phyloP scores from a whole-genome alignment of 2,329 filamentous ascomycete species.

The Aspergillus pseudoterreus region DNA sequence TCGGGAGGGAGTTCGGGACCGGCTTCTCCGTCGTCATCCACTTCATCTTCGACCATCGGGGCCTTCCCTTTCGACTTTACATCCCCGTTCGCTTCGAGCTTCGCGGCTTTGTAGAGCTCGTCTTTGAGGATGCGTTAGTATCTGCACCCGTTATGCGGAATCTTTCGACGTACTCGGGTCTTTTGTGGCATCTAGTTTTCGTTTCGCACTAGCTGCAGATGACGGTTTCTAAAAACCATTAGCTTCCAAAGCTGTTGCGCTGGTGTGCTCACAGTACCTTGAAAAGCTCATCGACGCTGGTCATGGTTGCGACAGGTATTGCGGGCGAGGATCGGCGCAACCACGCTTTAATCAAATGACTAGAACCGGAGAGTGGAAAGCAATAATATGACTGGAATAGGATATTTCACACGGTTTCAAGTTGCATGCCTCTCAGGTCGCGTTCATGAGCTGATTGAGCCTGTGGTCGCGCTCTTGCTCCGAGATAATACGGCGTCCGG shows the following conservation, averaged over 20 bases:
- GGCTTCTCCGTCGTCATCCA: constrained; percentile 45
- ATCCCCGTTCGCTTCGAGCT: constrained; percentile 50
- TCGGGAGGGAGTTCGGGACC: constrained; percentile 56
- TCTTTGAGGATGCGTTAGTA: constrained; percentile 30
- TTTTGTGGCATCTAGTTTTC: constrained; percentile 55
- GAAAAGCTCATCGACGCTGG: constrained; percentile 61
- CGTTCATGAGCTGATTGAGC: background rate
- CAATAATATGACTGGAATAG: background rate
- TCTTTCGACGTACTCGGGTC: constrained; percentile 45
- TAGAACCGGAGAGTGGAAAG: background rate
- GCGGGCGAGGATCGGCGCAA: background rate
- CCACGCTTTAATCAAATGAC: background rate
- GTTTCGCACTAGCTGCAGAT: constrained; percentile 48
- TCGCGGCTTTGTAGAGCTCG: constrained; percentile 59
- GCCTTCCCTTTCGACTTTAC: constrained; percentile 45
- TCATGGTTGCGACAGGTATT: constrained; percentile 43
- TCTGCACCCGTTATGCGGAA: background rate
- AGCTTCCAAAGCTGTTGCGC: constrained; percentile 8
- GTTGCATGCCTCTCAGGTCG: background rate
- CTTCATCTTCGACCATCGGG: constrained; percentile 47
- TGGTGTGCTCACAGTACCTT: constrained; percentile 34
- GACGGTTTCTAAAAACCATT: constrained; percentile 43
- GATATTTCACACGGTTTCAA: background rate
- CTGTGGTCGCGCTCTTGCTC: constrained; percentile 13
- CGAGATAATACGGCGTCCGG: constrained; percentile 23